Conservation (phyloP, 768 basidiomycete genomes). For the Psilocybe sp. region DNA sequence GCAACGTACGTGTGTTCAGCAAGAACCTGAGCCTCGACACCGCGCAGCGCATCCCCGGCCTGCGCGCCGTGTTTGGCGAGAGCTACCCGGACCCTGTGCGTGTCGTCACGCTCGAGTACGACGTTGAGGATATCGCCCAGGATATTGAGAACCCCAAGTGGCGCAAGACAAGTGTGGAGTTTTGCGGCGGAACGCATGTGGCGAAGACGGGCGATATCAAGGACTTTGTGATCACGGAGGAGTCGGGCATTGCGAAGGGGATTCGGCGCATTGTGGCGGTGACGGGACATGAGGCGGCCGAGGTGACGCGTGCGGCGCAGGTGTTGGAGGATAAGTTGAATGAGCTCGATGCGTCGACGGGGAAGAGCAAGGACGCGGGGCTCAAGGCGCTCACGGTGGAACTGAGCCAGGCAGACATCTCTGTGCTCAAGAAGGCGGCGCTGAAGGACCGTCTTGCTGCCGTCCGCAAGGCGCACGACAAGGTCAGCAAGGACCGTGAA, state of each 20-base stretch:
- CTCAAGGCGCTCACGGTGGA: slow-evolving; percentile 81
- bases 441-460: slow-evolving; percentile 70
- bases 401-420: slow-evolving; percentile 86
- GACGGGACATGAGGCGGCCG: slow-evolving; percentile 90
- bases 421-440: slow-evolving; percentile 76
- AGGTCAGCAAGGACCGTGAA: slow-evolving; percentile 81
- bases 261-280: slow-evolving; percentile 93
- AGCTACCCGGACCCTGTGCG: slow-evolving; percentile 97
- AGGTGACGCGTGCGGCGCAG: slow-evolving; percentile 68
- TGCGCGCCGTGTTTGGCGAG: slow-evolving; percentile 97
- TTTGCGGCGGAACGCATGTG: slow-evolving; percentile 99
- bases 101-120: slow-evolving; percentile 87
- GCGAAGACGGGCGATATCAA: slow-evolving; percentile 97
- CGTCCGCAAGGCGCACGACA: slow-evolving; percentile 82
- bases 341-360: slow-evolving; percentile 53
- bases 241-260: slow-evolving; percentile 97
- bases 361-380: slow-evolving; percentile 83
- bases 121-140: slow-evolving; percentile 79
- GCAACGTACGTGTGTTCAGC: slow-evolving; percentile 85
- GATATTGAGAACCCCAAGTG: slow-evolving; percentile 91
- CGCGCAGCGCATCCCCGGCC: slow-evolving; percentile 86
- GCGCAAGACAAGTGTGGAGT: slow-evolving; percentile 89
- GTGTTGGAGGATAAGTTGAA: slow-evolving; percentile 62
- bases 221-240: slow-evolving; percentile 91
- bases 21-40: slow-evolving; percentile 77